A percentile compares a stretch with the other conserved stretches of the same genome.
These are phyloP conservation scores for Calonectria ilicicola DNA, from an alignment of 2,329 filamentous ascomycete genomes.

Conservation along the genomic window DNA sequence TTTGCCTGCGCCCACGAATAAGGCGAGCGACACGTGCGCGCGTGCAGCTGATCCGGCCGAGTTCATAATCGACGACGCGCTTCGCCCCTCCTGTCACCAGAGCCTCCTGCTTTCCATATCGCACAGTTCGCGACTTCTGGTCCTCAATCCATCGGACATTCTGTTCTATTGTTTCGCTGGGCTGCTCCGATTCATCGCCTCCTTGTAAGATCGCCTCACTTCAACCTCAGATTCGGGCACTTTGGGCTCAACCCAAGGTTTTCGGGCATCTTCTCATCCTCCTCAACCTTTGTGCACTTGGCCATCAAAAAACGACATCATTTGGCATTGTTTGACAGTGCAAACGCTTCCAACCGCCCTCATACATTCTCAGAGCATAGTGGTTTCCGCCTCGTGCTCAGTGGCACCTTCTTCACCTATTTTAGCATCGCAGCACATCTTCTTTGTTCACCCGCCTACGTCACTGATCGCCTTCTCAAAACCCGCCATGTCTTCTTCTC, in stretches of 20 bases:
- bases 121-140: background rate
- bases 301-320: background rate
- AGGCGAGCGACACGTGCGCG: background rate
- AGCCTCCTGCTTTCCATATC: background rate
- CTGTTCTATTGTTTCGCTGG: background rate
- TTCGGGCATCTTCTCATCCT: background rate
- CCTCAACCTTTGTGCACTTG: background rate
- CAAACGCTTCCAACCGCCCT: background rate
- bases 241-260: background rate
- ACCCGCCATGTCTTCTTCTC: constrained; percentile 11
- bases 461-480: background rate
- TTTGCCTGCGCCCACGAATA: background rate
- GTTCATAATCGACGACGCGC: constrained; percentile 4
- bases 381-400: background rate
- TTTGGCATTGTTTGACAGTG: background rate
- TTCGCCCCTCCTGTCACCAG: background rate
- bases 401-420: background rate
- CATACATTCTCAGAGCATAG: background rate
- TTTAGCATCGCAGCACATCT: background rate
- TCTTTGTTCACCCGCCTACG: background rate
- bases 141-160: background rate
- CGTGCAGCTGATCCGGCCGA: background rate
- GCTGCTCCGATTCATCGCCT: background rate
- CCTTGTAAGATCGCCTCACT: constrained; percentile 18
- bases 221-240: background rate